phyloP scores from a whole-genome alignment of 2,329 filamentous ascomycete genomes.

The Claviceps capensis region DNA sequence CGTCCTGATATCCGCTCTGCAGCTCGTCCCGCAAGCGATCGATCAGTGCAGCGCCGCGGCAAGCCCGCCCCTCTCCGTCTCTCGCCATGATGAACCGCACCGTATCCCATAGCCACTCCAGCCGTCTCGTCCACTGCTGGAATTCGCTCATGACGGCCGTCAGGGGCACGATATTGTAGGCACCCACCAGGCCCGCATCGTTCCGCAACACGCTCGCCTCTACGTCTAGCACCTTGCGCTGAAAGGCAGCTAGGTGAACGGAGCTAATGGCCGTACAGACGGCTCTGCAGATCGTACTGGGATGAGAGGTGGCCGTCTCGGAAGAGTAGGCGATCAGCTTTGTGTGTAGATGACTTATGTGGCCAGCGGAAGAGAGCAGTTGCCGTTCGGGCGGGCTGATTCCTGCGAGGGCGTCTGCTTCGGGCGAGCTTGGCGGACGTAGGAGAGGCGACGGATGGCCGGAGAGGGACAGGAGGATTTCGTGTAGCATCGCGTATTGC shows the following conservation, averaged over 20 bases:
- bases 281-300: constrained; percentile 74
- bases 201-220: constrained; percentile 64
- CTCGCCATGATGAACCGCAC: constrained; percentile 50
- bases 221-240: constrained; percentile 70
- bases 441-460: constrained; percentile 87
- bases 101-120: constrained; percentile 77
- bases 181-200: constrained; percentile 71
- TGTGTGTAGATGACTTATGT: constrained; percentile 66
- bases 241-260: constrained; percentile 66
- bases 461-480: constrained; percentile 91
- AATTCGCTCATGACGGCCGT: constrained; percentile 77
- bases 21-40: constrained; percentile 61
- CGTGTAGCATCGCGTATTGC: constrained; percentile 66
- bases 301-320: constrained; percentile 55
- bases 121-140: constrained; percentile 66
- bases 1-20: constrained; percentile 78
- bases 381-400: constrained; percentile 70
- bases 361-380: constrained; percentile 62
- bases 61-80: constrained; percentile 23
- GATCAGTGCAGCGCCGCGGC: constrained; percentile 61
- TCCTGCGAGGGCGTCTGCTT: constrained; percentile 31
- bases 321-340: constrained; percentile 54
- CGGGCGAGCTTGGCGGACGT: constrained; percentile 33
- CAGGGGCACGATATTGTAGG: constrained; percentile 84
- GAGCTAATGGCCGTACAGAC: constrained; percentile 67